phyloP scores from a whole-genome alignment of 2,329 filamentous ascomycete species.

The Chaetomium strumarium region DNA sequence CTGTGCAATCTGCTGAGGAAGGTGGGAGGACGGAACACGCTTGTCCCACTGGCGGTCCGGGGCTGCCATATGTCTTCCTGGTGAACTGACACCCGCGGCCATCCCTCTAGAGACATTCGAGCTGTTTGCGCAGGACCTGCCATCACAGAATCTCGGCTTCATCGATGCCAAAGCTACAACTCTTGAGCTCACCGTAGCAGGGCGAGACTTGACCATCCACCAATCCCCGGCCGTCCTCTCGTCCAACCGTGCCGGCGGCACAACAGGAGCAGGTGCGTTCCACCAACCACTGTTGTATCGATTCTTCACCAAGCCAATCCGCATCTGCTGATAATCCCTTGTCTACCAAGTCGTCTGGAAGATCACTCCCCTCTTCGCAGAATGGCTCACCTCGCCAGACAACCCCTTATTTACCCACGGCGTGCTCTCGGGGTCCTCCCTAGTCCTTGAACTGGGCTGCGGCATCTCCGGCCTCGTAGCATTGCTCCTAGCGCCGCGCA shows the following conservation, averaged over 20 bases:
- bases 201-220: constrained; percentile 65
- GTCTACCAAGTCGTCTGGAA: constrained; percentile 71
- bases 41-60: neutral
- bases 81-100: constrained; percentile 7
- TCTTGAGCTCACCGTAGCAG: constrained; percentile 63
- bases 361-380: constrained; percentile 75
- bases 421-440: constrained; percentile 49
- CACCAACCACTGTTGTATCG: constrained; percentile 9
- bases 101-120: constrained; percentile 66
- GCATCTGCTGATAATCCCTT: constrained; percentile 6
- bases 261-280: constrained; percentile 45
- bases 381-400: constrained; percentile 61
- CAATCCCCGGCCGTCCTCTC: constrained; percentile 80
- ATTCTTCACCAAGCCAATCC: constrained; percentile 7
- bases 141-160: constrained; percentile 77
- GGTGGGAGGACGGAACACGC: constrained; percentile 14
- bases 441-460: constrained; percentile 77
- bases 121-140: constrained; percentile 71
- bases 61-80: neutral
- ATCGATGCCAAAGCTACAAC: constrained; percentile 62
- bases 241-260: constrained; percentile 61
- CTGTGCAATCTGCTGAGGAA: constrained; percentile 22
- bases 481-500: constrained; percentile 55
- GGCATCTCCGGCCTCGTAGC: constrained; percentile 79
- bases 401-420: constrained; percentile 55